Evolutionary conservation across 2,329 filamentous ascomycete species (phyloP).

Genomic region (Nemania sp.): DNA sequence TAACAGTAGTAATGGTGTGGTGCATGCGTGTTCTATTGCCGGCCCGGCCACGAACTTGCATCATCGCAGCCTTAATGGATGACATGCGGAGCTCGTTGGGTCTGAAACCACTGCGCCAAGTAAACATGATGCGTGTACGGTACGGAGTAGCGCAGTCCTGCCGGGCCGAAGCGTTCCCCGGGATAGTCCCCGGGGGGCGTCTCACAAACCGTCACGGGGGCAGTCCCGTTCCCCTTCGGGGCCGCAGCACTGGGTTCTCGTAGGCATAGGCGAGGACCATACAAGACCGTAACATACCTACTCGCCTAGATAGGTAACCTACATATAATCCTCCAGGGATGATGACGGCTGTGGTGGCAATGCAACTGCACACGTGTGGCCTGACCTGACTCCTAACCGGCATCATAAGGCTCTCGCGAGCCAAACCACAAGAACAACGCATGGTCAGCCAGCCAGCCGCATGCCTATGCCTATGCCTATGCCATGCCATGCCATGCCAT

Average conservation of each 20-base stretch:
- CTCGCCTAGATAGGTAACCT: too few species aligned
- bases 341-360: constrained; percentile 19
- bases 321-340: neutral
- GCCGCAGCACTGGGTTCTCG: constrained; percentile 5
- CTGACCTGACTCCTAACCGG: constrained; percentile 7
- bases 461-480: too few species aligned
- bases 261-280: neutral
- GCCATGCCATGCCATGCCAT: too few species aligned
- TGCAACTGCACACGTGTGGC: constrained; percentile 15
- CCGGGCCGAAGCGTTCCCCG: constrained; percentile 20
- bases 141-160: constrained; percentile 1
- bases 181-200: constrained; percentile 7
- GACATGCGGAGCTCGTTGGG: neutral
- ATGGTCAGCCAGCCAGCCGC: constrained; percentile 15
- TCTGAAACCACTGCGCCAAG: constrained; percentile 6
- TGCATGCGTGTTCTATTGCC: constrained; percentile 10
- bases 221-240: neutral
- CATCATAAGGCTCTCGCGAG: constrained; percentile 12
- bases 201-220: constrained; percentile 6
- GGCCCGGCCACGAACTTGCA: constrained; percentile 16
- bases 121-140: neutral
- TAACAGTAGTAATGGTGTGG: neutral
- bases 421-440: constrained; percentile 17
- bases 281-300: too few species aligned
- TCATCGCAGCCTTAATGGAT: constrained; percentile 1